Conservation (phyloP, 1,284 basidiomycete species). For the Macrocybe sp. region DNA sequence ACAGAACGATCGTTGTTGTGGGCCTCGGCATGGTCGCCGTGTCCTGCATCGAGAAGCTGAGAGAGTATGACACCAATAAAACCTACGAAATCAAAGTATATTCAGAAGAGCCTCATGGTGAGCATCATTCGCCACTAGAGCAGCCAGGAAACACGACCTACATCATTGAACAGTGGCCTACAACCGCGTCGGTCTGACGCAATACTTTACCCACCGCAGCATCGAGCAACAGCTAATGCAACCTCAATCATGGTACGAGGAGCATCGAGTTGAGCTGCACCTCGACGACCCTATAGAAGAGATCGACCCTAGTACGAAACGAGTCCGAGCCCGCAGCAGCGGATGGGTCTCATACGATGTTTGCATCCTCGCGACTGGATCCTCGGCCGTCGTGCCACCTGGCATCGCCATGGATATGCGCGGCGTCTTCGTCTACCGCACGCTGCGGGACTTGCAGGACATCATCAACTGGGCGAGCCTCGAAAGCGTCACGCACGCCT, state of each 20-base stretch:
- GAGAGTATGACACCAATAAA: neutral
- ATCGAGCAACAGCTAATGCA: slow-evolving; percentile 1
- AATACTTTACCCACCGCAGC: slow-evolving; percentile 1
- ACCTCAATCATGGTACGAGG: slow-evolving; percentile 1
- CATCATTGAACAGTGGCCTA: slow-evolving; percentile 40
- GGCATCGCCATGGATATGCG: slow-evolving; percentile 31
- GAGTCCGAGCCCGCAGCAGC: slow-evolving; percentile 45
- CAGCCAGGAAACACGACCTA: neutral
- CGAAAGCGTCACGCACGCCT: slow-evolving; percentile 40
- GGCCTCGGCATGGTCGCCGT: neutral
- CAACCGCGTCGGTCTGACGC: slow-evolving; percentile 27
- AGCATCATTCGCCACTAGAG: neutral
- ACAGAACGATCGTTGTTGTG: neutral
- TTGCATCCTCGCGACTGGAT: slow-evolving; percentile 71
- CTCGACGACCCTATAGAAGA: slow-evolving; percentile 2
- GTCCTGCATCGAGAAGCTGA: neutral
- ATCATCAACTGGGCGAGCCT: slow-evolving; percentile 54
- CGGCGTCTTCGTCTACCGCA: slow-evolving; percentile 72
- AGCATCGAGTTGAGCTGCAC: neutral
- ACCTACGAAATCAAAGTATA: neutral
- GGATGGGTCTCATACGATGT: slow-evolving; percentile 53
- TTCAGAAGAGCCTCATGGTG: neutral
- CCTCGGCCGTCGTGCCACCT: slow-evolving; percentile 49
- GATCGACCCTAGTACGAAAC: slow-evolving; percentile 19
- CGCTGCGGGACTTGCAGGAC: slow-evolving; percentile 59